phyloP scores from a whole-genome alignment of 202 grass and related monocot genomes.

The Zizania palustris region DNA sequence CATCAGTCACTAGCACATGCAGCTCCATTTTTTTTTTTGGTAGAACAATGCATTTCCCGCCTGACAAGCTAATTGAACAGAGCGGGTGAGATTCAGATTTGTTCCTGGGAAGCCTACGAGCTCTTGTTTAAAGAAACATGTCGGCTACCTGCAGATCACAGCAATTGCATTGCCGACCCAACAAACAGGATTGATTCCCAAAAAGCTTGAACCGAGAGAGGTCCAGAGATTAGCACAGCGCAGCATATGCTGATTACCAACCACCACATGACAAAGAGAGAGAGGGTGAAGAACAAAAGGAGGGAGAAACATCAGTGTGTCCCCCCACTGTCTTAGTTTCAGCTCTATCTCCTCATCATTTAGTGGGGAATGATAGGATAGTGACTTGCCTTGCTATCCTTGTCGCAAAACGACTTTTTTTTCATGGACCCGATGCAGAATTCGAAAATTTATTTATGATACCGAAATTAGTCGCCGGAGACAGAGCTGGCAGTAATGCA shows the following conservation, averaged over 20 bases:
- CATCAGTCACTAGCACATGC: conserved; percentile 33
- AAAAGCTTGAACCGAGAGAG: not conserved
- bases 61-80: too few species aligned
- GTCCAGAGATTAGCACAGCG: not conserved
- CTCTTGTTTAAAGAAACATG: conserved; percentile 37
- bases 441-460: too few species aligned
- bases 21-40: not conserved
- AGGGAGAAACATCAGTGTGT: conserved; percentile 28
- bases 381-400: not conserved
- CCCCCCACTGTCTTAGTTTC: conserved; percentile 24
- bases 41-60: too few species aligned
- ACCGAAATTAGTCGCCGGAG: not conserved
- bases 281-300: not conserved
- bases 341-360: conserved; percentile 49
- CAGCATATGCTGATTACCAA: conserved; percentile 32
- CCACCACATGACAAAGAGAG: conserved; percentile 6
- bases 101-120: conserved; percentile 10
- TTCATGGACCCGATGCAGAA: too few species aligned
- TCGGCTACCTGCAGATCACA: conserved; percentile 34
- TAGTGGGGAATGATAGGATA: conserved; percentile 52
- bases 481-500: conserved; percentile 7
- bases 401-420: too few species aligned
- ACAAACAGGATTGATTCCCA: not conserved
- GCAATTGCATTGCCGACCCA: not conserved
- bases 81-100: conserved; percentile 25